A percentile compares a stretch with the other conserved stretches of the same genome.
These are phyloP conservation scores for Zoysia pacifica DNA, from an alignment of 176 grass and related monocot species.

Conservation along the genomic window DNA sequence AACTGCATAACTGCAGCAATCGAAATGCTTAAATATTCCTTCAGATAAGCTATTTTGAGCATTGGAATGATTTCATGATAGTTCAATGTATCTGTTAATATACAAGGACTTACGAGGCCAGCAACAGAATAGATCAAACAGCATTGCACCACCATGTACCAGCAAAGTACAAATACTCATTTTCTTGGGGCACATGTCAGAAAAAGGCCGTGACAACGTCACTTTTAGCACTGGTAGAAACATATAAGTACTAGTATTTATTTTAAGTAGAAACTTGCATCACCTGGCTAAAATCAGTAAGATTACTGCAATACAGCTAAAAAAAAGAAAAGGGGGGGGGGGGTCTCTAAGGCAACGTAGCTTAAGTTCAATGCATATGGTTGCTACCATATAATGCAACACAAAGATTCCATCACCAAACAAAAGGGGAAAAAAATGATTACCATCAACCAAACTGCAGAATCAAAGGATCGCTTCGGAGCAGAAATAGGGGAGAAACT, in stretches of 20 bases:
- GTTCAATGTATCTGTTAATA: no score
- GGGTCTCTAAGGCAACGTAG: not conserved
- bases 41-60: constrained; percentile 1
- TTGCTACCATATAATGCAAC: not conserved
- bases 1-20: constrained; percentile 11
- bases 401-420: constrained; percentile 24
- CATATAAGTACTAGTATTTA: not conserved
- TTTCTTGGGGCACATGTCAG: not conserved
- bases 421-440: constrained; percentile 18
- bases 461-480: constrained; percentile 83
- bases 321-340: not conserved
- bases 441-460: constrained; percentile 87
- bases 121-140: no score
- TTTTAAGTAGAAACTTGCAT: not conserved
- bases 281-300: constrained; percentile 7
- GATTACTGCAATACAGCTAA: not conserved
- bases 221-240: not conserved
- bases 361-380: constrained; percentile 1
- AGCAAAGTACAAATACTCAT: not conserved
- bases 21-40: not conserved
- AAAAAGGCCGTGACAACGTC: constrained; percentile 13
- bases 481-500: constrained; percentile 63
- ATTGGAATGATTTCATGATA: constrained; percentile 9
- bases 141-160: no score
- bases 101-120: no score